Base-by-base conservation (phyloP, 2,329 filamentous ascomycete species). In the Pseudocercospora macadamiae region DNA sequence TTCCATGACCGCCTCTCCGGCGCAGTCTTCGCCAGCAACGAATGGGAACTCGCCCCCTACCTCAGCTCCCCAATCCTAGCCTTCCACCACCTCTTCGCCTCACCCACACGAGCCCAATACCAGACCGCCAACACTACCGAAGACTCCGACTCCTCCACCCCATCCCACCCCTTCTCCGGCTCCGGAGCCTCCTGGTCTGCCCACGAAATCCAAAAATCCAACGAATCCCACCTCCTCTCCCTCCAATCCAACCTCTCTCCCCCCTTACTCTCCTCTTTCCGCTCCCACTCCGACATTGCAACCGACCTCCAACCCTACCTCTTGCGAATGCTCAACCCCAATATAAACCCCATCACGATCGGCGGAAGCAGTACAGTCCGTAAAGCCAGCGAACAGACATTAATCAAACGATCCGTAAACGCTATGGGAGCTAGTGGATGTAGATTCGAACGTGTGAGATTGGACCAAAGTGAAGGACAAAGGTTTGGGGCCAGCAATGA, bases 21-120 rank as follows among this genome's bases (percentile, higher is more conserved):
- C 0, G 86, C 88, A 36, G 83, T 97, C 1, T 96, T 88, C 71
- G 79, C 86, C n/a, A 87, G 85, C 59, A 93, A 97, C 73, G 93
- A 96, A 56, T 99, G 95, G 90, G 95, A 99, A 74, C 79, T 99
- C 14, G 85, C 84, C 0, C 88, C 91, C 0, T 99, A 99, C 73
- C 83, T 97, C 49, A 90, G 88, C 68, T 90, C 95, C 66, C 88
- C 93, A 0, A 84, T 95, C 14, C 83, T 97, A 1, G 95, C 91
- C 3, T 97, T 96, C 70, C 96, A 99, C 72, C 82, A 91, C 70
- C 83, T 99, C 10, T 99, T 99, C 70, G 90, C 93, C 3, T 89
- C 90, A 0, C 85, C 88, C 23, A 82, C 82, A 32, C 82, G 82
- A 55, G 80, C 80, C 3, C 63, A 68, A 39, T 68, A 71, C 54